Base-by-base conservation (phyloP, 2,329 filamentous ascomycete species). In the Scedosporium dehoogii region DNA sequence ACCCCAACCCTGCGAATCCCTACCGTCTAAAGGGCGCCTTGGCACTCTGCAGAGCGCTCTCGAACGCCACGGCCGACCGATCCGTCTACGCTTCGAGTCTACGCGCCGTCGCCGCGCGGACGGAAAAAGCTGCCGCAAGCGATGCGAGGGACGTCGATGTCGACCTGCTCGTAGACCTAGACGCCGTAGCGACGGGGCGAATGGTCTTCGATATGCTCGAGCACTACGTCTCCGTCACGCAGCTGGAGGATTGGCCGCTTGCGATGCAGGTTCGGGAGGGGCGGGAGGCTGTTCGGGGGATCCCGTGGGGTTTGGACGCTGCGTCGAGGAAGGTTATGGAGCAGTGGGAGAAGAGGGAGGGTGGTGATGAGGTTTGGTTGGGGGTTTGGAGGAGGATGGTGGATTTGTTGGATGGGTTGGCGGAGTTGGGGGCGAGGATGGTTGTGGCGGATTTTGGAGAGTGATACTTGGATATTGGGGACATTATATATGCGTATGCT, bases 121-220 rank as follows among this genome's bases (percentile, higher is more conserved):
- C 55, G 16, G 21, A 23, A 18, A 38, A 41, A 2, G 27, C 3
- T 14, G 25, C 27, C 46, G 42, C 38, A 41, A 5, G 46, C 6
- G 2, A 10, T 16, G 23, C 51, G 4, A 38, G 42, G 7, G 58
- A 44, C 21, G 21, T 53, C 3, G 66, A 64, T n/a, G 67, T 64
- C 0, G 66, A 75, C 21, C 64, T 69, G 0, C 67, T 84, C 18
- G 68, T 70, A 3, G 73, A 75, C 16, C 76, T 81, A 9, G 82
- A 85, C 63, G 81, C 81, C 64, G 75, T 82, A 3, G 80, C 78
- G 9, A 71, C 84, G 59, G 81, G 79, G 64, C 81, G 85, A 66
- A 78, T 79, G 62, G 68, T 85, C 14, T 72, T 85, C 61, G 72
- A 77, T 44, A 74, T 86, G 67, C 73, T 81, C 12, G 65, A 78